Evolutionary conservation across 2,329 filamentous ascomycete species (phyloP).

Genomic region (Trichoderma simmonsii): DNA sequence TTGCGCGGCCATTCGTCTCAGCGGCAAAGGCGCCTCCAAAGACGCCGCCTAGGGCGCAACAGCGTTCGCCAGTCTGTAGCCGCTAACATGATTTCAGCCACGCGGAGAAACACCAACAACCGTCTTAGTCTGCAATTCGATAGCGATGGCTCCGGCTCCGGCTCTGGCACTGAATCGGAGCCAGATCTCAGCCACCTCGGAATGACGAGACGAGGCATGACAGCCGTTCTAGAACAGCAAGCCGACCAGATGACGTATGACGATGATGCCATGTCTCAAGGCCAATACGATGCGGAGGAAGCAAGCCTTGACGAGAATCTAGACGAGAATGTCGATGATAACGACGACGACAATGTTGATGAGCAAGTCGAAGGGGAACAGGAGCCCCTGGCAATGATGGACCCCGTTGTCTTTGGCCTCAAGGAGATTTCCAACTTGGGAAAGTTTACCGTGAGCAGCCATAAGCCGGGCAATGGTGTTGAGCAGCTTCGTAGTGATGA

Average conservation of each 20-base stretch:
- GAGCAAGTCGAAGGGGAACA: constrained; percentile 39
- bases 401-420: constrained; percentile 53
- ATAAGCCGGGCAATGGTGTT: constrained; percentile 77
- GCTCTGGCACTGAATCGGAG: constrained; percentile 38
- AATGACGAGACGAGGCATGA: constrained; percentile 30
- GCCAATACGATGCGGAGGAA: constrained; percentile 33
- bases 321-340: constrained; percentile 34
- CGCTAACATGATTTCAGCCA: constrained; percentile 28
- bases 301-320: constrained; percentile 33
- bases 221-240: constrained; percentile 27
- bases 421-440: constrained; percentile 85
- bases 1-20: background rate
- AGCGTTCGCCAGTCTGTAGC: background rate
- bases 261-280: constrained; percentile 29
- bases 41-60: background rate
- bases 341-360: constrained; percentile 37
- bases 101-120: constrained; percentile 28
- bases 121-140: constrained; percentile 38
- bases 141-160: constrained; percentile 36
- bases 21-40: background rate
- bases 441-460: constrained; percentile 77
- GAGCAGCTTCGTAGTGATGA: constrained; percentile 73
- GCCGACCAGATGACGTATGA: constrained; percentile 32
- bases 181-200: constrained; percentile 38
- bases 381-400: constrained; percentile 45